A percentile compares a stretch with the other conserved stretches of the same genome.
These are phyloP conservation scores for Stemphylium beticola DNA, from an alignment of 2,329 filamentous ascomycete genomes.

Conservation along the genomic window DNA sequence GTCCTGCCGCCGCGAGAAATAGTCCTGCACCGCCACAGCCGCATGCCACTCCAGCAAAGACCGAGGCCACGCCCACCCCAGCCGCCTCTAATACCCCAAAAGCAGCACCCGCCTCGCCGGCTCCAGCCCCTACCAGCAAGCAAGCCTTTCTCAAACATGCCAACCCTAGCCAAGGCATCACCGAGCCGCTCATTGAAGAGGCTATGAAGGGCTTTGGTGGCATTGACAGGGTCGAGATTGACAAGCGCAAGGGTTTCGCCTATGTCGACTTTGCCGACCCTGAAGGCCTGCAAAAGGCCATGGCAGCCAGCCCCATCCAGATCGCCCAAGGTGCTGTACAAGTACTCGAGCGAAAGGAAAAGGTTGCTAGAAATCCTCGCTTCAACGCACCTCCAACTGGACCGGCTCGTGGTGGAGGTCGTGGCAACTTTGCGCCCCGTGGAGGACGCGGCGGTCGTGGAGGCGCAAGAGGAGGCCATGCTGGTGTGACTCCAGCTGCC, in stretches of 20 bases:
- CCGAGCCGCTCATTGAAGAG: conserved; percentile 76
- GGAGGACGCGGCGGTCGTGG: conserved; percentile 46
- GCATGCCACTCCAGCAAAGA: conserved; percentile 22
- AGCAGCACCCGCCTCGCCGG: conserved; percentile 21
- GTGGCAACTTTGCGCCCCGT: conserved; percentile 41
- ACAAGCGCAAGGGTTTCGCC: conserved; percentile 92
- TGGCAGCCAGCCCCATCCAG: conserved; percentile 79
- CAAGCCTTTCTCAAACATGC: conserved; percentile 64
- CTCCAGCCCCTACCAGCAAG: conserved; percentile 49
- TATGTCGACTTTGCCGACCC: conserved; percentile 87
- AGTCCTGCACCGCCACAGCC: conserved; percentile 22
- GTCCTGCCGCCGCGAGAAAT: conserved; percentile 34
- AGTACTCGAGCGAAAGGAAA: conserved; percentile 80
- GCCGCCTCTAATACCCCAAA: conserved; percentile 7
- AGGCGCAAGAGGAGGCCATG: conserved; percentile 37
- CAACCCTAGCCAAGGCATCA: conserved; percentile 90
- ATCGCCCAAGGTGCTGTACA: conserved; percentile 87
- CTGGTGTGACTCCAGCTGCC: conserved; percentile 13
- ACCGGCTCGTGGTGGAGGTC: conserved; percentile 38
- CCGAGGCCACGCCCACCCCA: conserved; percentile 19
- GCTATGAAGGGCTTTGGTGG: conserved; percentile 76
- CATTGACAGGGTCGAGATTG: conserved; percentile 84
- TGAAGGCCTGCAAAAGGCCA: conserved; percentile 75
- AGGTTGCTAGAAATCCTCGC: conserved; percentile 37
- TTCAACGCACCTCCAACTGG: conserved; percentile 38